Conservation (phyloP, 176 grass and related monocot species). For the Eragrostis nindensis region DNA sequence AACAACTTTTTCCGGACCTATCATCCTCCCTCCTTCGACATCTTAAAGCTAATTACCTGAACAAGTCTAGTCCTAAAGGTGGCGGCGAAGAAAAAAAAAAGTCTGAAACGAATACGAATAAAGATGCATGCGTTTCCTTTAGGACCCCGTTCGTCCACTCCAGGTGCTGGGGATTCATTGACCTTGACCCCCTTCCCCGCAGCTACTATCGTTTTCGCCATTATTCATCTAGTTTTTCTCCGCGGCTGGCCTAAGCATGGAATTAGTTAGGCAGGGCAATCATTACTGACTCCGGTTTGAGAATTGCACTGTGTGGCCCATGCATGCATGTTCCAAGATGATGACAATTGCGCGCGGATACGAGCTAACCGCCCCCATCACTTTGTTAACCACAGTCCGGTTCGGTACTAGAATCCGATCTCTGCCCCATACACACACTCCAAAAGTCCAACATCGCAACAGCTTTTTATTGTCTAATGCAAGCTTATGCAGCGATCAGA, state of each 20-base stretch:
- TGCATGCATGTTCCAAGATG: slow-evolving; percentile 22
- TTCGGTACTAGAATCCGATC: slow-evolving; percentile 18
- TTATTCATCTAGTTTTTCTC: slow-evolving; percentile 1
- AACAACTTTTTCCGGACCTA: slow-evolving; percentile 7
- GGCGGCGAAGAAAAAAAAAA: background rate
- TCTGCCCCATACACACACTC: background rate
- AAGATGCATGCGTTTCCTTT: slow-evolving; percentile 1
- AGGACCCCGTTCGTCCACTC: slow-evolving; percentile 19
- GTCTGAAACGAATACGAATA: slow-evolving; percentile 30
- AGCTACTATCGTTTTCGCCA: slow-evolving; percentile 25
- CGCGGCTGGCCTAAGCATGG: slow-evolving; percentile 10
- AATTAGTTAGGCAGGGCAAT: slow-evolving; percentile 44
- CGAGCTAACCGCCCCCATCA: background rate
- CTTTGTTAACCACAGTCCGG: slow-evolving; percentile 11
- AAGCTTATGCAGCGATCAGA: background rate
- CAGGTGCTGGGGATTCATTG: slow-evolving; percentile 14
- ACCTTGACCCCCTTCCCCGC: background rate
- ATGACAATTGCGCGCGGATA: slow-evolving; percentile 9
- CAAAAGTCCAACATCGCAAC: background rate
- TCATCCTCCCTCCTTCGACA: slow-evolving; percentile 6
- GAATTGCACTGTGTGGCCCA: slow-evolving; percentile 31
- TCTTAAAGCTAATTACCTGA: slow-evolving; percentile 18
- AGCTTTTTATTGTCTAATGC: slow-evolving; percentile 1
- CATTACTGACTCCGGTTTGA: slow-evolving; percentile 39
- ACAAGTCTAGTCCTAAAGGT: slow-evolving; percentile 21